phyloP scores from a whole-genome alignment of 768 basidiomycete genomes.

The Candolleomyces aberdarensis region DNA sequence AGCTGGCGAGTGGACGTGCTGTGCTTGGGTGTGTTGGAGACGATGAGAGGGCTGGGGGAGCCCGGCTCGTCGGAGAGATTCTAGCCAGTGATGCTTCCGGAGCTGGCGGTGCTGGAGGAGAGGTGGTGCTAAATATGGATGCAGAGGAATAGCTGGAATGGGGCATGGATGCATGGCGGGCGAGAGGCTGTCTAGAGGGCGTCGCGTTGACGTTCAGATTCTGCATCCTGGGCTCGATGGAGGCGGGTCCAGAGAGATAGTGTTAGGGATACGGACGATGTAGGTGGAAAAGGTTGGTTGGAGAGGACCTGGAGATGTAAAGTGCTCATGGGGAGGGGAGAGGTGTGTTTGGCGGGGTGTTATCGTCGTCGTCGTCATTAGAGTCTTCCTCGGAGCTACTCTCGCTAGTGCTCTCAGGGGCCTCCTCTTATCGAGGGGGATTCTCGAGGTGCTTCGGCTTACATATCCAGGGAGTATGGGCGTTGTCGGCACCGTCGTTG shows the following conservation, averaged over 20 bases:
- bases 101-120: not conserved
- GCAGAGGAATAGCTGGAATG: constrained; percentile 6
- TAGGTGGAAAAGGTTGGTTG: constrained; percentile 67
- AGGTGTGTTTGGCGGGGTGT: not conserved
- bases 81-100: constrained; percentile 13
- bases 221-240: not conserved
- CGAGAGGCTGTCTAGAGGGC: constrained; percentile 15
- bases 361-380: constrained; percentile 7
- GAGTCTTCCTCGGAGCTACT: constrained; percentile 5
- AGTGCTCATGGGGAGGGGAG: constrained; percentile 34
- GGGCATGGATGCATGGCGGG: constrained; percentile 33
- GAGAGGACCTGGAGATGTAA: constrained; percentile 50
- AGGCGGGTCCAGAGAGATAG: constrained; percentile 31
- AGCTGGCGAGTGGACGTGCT: constrained; percentile 15
- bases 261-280: constrained; percentile 67
- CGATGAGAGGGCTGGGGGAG: constrained; percentile 41
- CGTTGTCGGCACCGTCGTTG: not conserved
- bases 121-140: constrained; percentile 16
- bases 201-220: too few relatives aligned
- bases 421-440: constrained; percentile 19
- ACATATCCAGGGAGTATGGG: constrained; percentile 75
- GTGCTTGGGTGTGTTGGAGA: constrained; percentile 30
- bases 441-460: constrained; percentile 45
- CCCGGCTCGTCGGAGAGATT: constrained; percentile 42
- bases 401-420: constrained; percentile 2